These are phyloP conservation scores for Lichtheimia hyalospora DNA, from an alignment of 371 early-diverging fungal species.

Conservation along the genomic window DNA sequence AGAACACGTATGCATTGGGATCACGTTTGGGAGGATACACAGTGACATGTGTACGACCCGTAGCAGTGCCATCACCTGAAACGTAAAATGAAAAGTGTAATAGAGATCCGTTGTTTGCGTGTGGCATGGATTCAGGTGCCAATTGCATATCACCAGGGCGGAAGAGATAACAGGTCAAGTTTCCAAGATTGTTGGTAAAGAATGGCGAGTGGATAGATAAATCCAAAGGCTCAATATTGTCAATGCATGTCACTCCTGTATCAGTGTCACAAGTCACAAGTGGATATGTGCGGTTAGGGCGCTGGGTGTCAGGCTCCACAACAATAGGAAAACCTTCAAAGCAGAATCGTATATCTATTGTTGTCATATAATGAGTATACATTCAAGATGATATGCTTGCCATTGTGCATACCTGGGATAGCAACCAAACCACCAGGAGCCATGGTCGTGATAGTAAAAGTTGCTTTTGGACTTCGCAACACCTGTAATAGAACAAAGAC, in stretches of 20 bases:
- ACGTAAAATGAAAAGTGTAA: constrained; percentile 20
- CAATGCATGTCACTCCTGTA: constrained; percentile 14
- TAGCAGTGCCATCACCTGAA: constrained; percentile 1
- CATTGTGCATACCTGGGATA: constrained; percentile 13
- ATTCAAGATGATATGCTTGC: not conserved
- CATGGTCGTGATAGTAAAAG: constrained; percentile 7
- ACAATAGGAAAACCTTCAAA: constrained; percentile 13
- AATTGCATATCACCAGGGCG: constrained; percentile 5
- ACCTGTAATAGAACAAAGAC: constrained; percentile 27
- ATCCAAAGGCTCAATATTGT: constrained; percentile 15
- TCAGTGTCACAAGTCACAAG: constrained; percentile 18
- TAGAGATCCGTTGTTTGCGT: constrained; percentile 2
- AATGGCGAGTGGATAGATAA: constrained; percentile 20
- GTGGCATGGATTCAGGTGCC: constrained; percentile 10
- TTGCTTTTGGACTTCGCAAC: constrained; percentile 24
- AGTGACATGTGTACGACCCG: constrained; percentile 19
- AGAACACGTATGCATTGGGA: constrained; percentile 21
- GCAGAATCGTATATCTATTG: constrained; percentile 26
- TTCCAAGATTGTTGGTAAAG: constrained; percentile 16
- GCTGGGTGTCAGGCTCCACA: not conserved
- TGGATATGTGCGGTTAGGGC: constrained; percentile 3
- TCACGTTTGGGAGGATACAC: constrained; percentile 23
- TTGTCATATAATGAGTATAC: not conserved
- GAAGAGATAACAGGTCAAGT: constrained; percentile 20
- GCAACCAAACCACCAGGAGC: constrained; percentile 11